Conservation (phyloP, 257 asterid genomes). For the Cynanchum wilfordii region DNA sequence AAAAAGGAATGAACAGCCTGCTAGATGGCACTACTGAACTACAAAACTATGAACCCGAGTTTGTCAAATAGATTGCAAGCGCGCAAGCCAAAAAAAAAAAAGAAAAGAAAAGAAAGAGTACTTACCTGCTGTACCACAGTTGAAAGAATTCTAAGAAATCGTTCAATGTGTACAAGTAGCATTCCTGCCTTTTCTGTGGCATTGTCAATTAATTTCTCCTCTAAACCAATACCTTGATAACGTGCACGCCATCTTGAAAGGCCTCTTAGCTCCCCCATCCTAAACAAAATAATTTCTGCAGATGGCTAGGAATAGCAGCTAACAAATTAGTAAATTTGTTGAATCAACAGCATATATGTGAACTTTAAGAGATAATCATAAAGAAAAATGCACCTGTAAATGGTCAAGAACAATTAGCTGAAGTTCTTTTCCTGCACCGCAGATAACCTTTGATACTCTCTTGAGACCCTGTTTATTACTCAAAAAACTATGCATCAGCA, state of each 20-base stretch:
- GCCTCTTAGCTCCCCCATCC: slow-evolving; percentile 93
- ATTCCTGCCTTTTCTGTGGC: slow-evolving; percentile 51
- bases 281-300: slow-evolving; percentile 87
- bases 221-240: slow-evolving; percentile 73
- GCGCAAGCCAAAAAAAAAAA: neutral
- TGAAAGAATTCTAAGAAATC: slow-evolving; percentile 66
- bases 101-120: slow-evolving; percentile 3
- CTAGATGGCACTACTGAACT: neutral
- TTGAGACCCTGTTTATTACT: slow-evolving; percentile 61
- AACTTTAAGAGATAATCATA: neutral
- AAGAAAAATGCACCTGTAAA: slow-evolving; percentile 54
- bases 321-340: neutral
- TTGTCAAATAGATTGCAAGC: neutral
- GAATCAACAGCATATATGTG: neutral
- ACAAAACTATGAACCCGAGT: neutral
- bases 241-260: slow-evolving; percentile 98
- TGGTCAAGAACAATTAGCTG: slow-evolving; percentile 75
- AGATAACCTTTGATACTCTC: slow-evolving; percentile 68
- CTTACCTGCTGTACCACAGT: slow-evolving; percentile 91
- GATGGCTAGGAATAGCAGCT: slow-evolving; percentile 78
- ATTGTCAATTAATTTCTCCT: slow-evolving; percentile 69
- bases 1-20: neutral
- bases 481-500: slow-evolving; percentile 20
- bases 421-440: slow-evolving; percentile 91
- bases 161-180: slow-evolving; percentile 53